phyloP scores from a whole-genome alignment of 2,329 filamentous ascomycete genomes.

The Ceratocystis colombiana region DNA sequence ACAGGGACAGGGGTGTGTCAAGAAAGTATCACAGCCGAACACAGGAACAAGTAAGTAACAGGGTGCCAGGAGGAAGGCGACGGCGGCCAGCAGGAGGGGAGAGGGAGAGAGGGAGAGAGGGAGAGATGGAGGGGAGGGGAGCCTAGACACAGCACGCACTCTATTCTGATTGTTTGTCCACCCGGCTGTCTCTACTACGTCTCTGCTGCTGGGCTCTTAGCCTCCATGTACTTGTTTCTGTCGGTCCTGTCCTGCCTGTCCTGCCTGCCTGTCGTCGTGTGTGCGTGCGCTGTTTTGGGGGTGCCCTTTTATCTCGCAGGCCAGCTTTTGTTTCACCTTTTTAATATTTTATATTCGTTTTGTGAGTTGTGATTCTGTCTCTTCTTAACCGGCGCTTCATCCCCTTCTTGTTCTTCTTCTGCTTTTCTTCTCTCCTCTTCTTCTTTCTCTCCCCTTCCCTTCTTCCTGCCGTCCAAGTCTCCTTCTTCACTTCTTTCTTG shows the following conservation, averaged over 20 bases:
- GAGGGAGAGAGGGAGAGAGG: no score
- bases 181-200: no score
- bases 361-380: no score
- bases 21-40: no score
- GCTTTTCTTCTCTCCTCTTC: slow-evolving; percentile 16
- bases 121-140: no score
- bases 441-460: slow-evolving; percentile 12
- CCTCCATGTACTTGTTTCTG: no score
- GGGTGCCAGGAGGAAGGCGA: no score
- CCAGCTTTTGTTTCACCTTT: slow-evolving; percentile 7
- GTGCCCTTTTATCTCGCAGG: not conserved
- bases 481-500: slow-evolving; percentile 12
- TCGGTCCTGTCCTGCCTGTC: not conserved
- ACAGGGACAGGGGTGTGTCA: no score
- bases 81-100: no score
- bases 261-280: not conserved
- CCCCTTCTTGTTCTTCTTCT: slow-evolving; percentile 1
- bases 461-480: slow-evolving; percentile 6
- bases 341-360: not conserved
- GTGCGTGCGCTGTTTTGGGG: not conserved
- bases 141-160: no score
- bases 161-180: no score
- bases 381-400: slow-evolving; percentile 8
- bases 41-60: no score
- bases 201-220: not conserved